A percentile compares a stretch with the other conserved stretches of the same genome.
Conservation (phyloP, 2,329 filamentous ascomycete genomes). For the Sclerotinia spermophila region DNA sequence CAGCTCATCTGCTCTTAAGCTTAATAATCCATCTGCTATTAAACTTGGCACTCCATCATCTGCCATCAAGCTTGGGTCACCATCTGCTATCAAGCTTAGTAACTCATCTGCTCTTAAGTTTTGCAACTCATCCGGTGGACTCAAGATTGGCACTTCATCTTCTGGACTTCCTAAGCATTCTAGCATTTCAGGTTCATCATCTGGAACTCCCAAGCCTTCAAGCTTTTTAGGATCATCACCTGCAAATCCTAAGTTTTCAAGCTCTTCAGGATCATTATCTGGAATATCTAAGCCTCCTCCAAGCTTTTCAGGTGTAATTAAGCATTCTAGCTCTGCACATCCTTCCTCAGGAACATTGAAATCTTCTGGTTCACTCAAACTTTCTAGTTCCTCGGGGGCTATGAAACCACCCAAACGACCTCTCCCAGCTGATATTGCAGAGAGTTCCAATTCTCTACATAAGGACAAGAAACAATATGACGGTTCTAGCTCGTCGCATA, state of each 20-base stretch:
- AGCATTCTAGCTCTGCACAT: neutral
- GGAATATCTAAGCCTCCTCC: neutral
- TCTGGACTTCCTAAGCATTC: neutral
- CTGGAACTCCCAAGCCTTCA: neutral
- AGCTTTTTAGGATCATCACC: neutral
- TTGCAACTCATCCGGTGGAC: neutral
- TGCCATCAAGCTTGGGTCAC: neutral
- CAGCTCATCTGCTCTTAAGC: neutral
- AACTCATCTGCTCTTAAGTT: neutral
- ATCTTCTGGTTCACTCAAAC: neutral
- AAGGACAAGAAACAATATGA: constrained; percentile 5
- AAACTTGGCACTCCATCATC: neutral
- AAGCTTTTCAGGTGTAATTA: neutral
- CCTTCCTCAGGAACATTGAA: neutral
- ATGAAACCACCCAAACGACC: constrained; percentile 31
- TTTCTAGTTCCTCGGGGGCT: constrained; percentile 11
- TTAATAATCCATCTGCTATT: neutral
- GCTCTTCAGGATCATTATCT: neutral
- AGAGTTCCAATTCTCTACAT: constrained; percentile 13
- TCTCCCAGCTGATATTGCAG: constrained; percentile 20
- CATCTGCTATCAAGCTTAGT: neutral
- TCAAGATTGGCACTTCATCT: neutral
- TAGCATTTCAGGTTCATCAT: neutral
- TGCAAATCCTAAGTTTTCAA: neutral
- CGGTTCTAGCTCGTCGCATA: constrained; percentile 9